Evolutionary conservation across 192 early-diverging fungal species (phyloP), one percentile per base, ranked within the genome.

Genomic region (Coemansia furcata): DNA sequence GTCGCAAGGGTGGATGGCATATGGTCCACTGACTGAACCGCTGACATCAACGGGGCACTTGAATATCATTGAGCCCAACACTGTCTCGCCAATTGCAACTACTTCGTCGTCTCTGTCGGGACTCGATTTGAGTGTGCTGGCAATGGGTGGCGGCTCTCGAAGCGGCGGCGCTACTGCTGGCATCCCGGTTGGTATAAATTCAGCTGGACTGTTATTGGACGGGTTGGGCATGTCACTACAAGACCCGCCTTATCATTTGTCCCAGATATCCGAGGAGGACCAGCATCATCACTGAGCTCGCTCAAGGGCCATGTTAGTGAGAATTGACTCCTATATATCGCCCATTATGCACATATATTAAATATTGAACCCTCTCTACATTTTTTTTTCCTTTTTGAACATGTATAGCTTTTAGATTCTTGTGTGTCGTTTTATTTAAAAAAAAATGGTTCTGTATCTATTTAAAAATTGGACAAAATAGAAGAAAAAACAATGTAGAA

Each of bases 11-110:
- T 80, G 78, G 78, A 43, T 60, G 36, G 6, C 69, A 6, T 65
- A 62, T 7, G 78, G 78, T 0, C 66, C 78, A n/a, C 52, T 75
- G 50, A 75, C 78, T 3, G 78, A 40, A 38, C 78, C 78, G 23
- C 49, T 75, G 43, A 52, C 69, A 26, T 57, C 49, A 15, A 14
- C 32, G n/a, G 50, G 50, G 9, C 37, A 40, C 37, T 32, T 57
- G 54, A 39, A 40, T 29, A 57, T 66, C 7, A 12, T 66, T 21
- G 38, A 39, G 12, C 52, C 55, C 29, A 57, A 19, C 33, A 36
- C 49, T 4, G 52, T 1, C 0, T 66, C 65, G 37, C 65, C 50
- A 21, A 19, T 29, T 30, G 50, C 52, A 32, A 66, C 50, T 14
- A 57, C 65, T 3, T 66, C 52, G 65, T 66, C 65, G 23, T 66